A percentile compares a stretch with the other conserved stretches of the same genome.
Evolutionary conservation across 768 basidiomycete genomes (phyloP).

Genomic region (Cystobasidiopsis lactophilus): DNA sequence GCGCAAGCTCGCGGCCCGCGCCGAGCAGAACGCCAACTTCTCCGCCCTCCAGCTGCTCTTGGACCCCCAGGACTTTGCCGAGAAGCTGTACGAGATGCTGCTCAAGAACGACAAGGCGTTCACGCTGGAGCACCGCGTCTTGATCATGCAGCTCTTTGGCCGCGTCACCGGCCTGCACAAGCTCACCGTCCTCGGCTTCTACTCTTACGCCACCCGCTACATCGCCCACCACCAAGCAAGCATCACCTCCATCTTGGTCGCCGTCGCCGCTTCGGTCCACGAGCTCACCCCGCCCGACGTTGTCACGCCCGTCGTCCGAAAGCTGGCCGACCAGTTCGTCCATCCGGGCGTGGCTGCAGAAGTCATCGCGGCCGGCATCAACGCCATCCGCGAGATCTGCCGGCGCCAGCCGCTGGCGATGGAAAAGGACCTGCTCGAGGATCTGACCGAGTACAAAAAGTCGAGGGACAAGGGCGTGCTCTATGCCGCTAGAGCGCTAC

Average conservation of each 20-base stretch:
- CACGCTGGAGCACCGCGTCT: slow-evolving; percentile 85
- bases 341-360: slow-evolving; percentile 91
- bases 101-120: slow-evolving; percentile 79
- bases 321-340: slow-evolving; percentile 85
- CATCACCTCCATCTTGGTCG: slow-evolving; percentile 76
- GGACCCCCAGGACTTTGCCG: slow-evolving; percentile 86
- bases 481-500: slow-evolving; percentile 62
- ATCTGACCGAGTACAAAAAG: slow-evolving; percentile 84
- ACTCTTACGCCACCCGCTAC: slow-evolving; percentile 79
- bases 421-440: slow-evolving; percentile 78
- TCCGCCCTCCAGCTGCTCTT: slow-evolving; percentile 76
- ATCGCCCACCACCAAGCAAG: slow-evolving; percentile 76
- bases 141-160: slow-evolving; percentile 87
- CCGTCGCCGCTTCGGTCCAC: slow-evolving; percentile 83
- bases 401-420: slow-evolving; percentile 86
- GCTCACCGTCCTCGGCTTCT: slow-evolving; percentile 78
- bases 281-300: slow-evolving; percentile 86
- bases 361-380: slow-evolving; percentile 89
- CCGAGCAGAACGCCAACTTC: slow-evolving; percentile 40
- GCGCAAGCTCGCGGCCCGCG: slow-evolving; percentile 14
- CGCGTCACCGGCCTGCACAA: slow-evolving; percentile 84
- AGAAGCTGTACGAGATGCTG: slow-evolving; percentile 71
- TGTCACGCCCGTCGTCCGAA: slow-evolving; percentile 65
- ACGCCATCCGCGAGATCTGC: slow-evolving; percentile 86
- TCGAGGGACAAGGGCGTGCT: slow-evolving; percentile 83